phyloP scores from a whole-genome alignment of 306 rosid genomes.

The Casuarina cunninghamiana region DNA sequence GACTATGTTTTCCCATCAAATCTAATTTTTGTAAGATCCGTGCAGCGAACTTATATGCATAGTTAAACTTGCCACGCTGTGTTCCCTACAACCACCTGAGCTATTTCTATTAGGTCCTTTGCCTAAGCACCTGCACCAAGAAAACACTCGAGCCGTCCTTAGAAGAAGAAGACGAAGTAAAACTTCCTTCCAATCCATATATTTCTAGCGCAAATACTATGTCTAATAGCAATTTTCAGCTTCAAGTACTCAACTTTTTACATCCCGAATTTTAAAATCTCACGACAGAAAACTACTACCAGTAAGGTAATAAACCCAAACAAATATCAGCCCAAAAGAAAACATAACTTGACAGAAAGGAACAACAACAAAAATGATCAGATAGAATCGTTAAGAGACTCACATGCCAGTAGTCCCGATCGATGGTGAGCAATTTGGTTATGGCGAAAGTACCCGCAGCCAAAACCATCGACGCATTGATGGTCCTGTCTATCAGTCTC shows the following conservation, averaged over 20 bases:
- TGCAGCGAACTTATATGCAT: neutral
- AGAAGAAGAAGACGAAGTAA: no score
- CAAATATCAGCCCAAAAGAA: neutral
- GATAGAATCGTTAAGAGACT: constrained; percentile 29
- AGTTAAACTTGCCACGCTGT: neutral
- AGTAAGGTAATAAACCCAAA: constrained; percentile 6
- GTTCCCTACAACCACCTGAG: neutral
- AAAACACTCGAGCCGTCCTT: neutral
- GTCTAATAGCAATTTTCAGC: neutral
- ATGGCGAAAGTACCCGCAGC: constrained; percentile 81
- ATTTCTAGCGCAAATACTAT: neutral
- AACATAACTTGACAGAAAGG: neutral
- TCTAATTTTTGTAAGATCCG: neutral
- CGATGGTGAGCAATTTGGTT: constrained; percentile 87
- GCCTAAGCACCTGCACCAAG: neutral
- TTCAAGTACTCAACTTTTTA: neutral
- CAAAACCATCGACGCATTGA: constrained; percentile 77
- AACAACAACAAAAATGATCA: neutral
- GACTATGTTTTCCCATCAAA: neutral
- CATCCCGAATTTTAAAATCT: neutral
- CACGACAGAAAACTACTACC: neutral
- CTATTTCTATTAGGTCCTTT: neutral
- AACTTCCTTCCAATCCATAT: neutral
- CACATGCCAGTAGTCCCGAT: constrained; percentile 93
- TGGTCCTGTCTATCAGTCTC: constrained; percentile 67